Evolutionary conservation across 805 yeast genomes (phyloP), one percentile per base, ranked within the genome.

Genomic region (Metschnikowia matae): DNA sequence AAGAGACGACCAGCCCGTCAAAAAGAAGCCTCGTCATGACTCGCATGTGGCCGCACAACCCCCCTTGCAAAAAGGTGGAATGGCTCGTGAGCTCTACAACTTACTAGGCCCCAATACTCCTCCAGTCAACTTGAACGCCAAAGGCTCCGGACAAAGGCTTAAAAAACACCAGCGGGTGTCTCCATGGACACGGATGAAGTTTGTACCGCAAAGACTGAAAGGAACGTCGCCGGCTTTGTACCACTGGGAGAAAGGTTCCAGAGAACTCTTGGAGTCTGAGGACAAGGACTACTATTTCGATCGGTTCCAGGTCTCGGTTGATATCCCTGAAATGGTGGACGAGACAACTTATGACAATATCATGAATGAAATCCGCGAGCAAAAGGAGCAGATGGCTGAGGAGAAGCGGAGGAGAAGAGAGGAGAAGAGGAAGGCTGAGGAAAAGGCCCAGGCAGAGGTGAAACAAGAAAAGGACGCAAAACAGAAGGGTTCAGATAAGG

Each of bases 51-150:
- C 39, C 4, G 14, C 40, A 10, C 46, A 23, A 31, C 55, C 49
- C 26, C 50, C 44, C 39, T 54, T 51, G 54, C 60, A 15, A 52
- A 60, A 75, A 41, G 73, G 83, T 1, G 96, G 96, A 23, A 86
- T 92, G 81, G 91, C 88, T 54, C 79, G 98, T 58, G 99, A 94
- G 65, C 73, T 94, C 48, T 91, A 86, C 67, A 87, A 86, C 56
- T 75, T 95, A 48, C 73, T 94, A 38, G 99, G 99, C 4, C 91
- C 94, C 37, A 89, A 89, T 65, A 83, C 96, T 1, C 97, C 99
- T 0, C 91, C 98, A 0, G 80, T 73, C n/a, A 66, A 55, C 50
- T 49, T 74, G n/a, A 56, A 57, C 20, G 38, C 61, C 18, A 59
- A 58, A 3, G 50, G 58, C 37, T 55, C 50, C 79, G 53, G 53